A percentile compares a stretch with the other conserved stretches of the same genome.
phyloP scores from a whole-genome alignment of 768 basidiomycete genomes.

The Hebeloma cylindrosporum region DNA sequence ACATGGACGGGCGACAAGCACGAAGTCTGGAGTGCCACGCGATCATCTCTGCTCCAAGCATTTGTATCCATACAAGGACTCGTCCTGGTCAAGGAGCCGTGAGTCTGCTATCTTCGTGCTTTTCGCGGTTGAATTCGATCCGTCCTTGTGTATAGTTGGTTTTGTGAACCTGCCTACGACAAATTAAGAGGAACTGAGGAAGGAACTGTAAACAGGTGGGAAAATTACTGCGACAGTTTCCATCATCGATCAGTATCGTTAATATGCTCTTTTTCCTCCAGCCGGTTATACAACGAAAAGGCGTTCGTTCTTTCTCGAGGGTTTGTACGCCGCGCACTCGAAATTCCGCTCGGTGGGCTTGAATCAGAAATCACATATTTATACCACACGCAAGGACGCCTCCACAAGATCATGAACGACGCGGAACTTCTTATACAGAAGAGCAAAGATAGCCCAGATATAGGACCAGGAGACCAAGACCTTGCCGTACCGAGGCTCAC shows the following conservation, averaged over 20 bases:
- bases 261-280: constrained; percentile 34
- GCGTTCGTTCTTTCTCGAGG: constrained; percentile 88
- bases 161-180: constrained; percentile 91
- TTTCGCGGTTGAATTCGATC: constrained; percentile 1
- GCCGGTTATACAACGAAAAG: constrained; percentile 91
- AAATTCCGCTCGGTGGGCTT: constrained; percentile 70
- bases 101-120: constrained; percentile 32
- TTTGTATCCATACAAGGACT: constrained; percentile 93
- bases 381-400: constrained; percentile 62
- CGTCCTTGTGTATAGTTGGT: constrained; percentile 55
- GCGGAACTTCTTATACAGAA: constrained; percentile 65
- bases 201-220: constrained; percentile 80
- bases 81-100: constrained; percentile 92
- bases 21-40: constrained; percentile 82
- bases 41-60: constrained; percentile 88
- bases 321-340: constrained; percentile 87
- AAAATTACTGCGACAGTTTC: neutral
- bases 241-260: too few relatives aligned
- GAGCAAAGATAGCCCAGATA: constrained; percentile 45
- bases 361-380: constrained; percentile 72
- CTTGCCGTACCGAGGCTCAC: constrained; percentile 74
- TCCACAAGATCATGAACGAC: constrained; percentile 67
- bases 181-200: constrained; percentile 90
- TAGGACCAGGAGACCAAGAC: constrained; percentile 34
- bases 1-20: constrained; percentile 90